Evolutionary conservation across 352 stramenopile genomes (phyloP), one percentile per base, ranked within the genome.

Genomic region (Phytopythium mirpurense): DNA sequence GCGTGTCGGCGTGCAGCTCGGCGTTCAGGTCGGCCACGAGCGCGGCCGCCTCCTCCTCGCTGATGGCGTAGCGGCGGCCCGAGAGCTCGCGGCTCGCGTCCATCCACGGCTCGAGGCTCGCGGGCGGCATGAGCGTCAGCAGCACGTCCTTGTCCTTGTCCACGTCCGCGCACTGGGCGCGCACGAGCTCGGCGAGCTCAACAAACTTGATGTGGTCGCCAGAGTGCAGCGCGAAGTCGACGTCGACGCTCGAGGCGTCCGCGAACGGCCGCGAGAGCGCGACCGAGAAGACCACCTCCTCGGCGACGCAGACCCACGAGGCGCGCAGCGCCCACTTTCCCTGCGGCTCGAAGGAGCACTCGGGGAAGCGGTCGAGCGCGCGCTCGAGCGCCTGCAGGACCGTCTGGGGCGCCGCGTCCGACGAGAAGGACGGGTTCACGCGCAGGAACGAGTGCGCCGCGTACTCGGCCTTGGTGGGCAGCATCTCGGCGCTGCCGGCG

Each of bases 21-120:
- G 75, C 59, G 54, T 86, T 86, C 43, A 90, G 60, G 43, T 87
- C 73, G 45, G 83, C 63, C 24, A 90, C 64, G 36, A 88, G 63
- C 21, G 57, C 63, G 2, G 49, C 35, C 19, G 73, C 77, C 15
- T 86, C 68, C 1, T 62, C 73, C 23, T 76, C 68, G 23, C 62
- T 64, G 57, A 90, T 87, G 3, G 73, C 74, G 52, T 74, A 82
- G 2, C 70, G 69, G 38, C 80, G 68, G 11, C 77, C 76, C 12
- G 52, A 54, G 6, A 86, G 62, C 40, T 79, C 63, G 52, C 86
- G 69, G 11, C 53, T 67, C 10, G 68, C 72, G 61, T 89, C 78
- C 38, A 89, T 57, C 71, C 70, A 88, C 18, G 72, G 52, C 26
- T 84, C 73, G 0, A 88, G 53, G 3, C 68, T 68, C 50, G 72